Evolutionary conservation across 2,329 filamentous ascomycete genomes (phyloP).

Genomic region (Lachnum nothofagi): DNA sequence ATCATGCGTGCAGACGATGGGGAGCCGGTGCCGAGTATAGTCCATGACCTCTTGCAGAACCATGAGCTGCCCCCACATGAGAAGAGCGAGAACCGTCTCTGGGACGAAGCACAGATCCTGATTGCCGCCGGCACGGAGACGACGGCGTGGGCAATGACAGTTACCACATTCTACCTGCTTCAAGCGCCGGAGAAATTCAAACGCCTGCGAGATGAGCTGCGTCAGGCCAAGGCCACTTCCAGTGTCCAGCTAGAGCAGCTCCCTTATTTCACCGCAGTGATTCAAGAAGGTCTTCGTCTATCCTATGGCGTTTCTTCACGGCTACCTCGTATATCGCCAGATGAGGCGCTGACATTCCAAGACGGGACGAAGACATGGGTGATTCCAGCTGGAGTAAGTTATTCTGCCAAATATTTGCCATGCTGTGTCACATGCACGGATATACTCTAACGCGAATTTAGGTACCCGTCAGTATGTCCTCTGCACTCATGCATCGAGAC

Average conservation of each 20-base stretch:
- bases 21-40: conserved; percentile 4
- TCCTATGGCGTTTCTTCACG: conserved; percentile 29
- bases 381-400: conserved; percentile 21
- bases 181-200: conserved; percentile 27
- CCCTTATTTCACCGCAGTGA: conserved; percentile 29
- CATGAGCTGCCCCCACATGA: conserved; percentile 31
- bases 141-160: conserved; percentile 30
- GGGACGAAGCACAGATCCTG: conserved; percentile 32
- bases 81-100: conserved; percentile 30
- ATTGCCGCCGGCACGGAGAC: conserved; percentile 35
- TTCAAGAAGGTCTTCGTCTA: conserved; percentile 32
- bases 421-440: not conserved
- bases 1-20: no score
- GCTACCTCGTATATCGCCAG: conserved; percentile 24
- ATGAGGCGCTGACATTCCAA: conserved; percentile 15
- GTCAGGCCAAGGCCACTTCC: not conserved
- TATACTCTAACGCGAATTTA: conserved; percentile 9
- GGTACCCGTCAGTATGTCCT: conserved; percentile 37
- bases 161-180: conserved; percentile 35
- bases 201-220: conserved; percentile 34
- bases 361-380: conserved; percentile 9
- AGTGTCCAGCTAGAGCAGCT: conserved; percentile 24
- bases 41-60: conserved; percentile 12
- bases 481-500: conserved; percentile 37
- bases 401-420: not conserved